Base-by-base conservation (phyloP, 2,329 filamentous ascomycete species). In the Fusarium oxysporum region DNA sequence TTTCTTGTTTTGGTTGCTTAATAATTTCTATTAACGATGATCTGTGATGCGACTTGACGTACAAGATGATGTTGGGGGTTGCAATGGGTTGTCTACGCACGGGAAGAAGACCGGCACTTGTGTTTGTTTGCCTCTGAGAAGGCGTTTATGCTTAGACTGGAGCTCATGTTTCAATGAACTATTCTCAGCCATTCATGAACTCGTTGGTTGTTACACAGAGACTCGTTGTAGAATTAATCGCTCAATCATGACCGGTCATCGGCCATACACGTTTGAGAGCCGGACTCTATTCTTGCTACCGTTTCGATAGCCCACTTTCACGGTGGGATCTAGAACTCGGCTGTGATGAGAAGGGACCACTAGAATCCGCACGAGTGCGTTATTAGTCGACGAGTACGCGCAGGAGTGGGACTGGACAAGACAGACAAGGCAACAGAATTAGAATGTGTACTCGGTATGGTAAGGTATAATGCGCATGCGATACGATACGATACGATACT, bases 11-110 rank as follows among this genome's bases (percentile, higher is more conserved):
- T 32, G 14, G n/a, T n/a, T 54, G 45, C 32, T 50, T 30, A 43
- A 50, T 23, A 37, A 54, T 60, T 23, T 48, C 50, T 37, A 23
- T 60, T 37, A 40, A 51, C 41, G 60, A 55, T 17, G 71, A 75
- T 73, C 68, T 70, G 62, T 65, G 56, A 70, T 58, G 72, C 55
- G 62, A 62, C 65, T 74, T 74, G 69, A 73, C 72, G 65, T 70
- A 67, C 65, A 57, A 62, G 67, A 58, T 53, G 47, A 60, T 60
- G 54, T 58, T 75, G 47, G 62, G 69, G 58, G 58, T 70, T 54
- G 35, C 58, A 61, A 35, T 56, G 28, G 41, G 21, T 28, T 53
- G 41, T 35, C 56, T 50, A 51, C 30, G 8, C 25, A 50, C 60
- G 70, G 43, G 61, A 67, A 59, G 65, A 41, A 58, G 19, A 38